Base-by-base conservation (phyloP, 2,329 filamentous ascomycete genomes). In the Rhinocladiella similis region DNA sequence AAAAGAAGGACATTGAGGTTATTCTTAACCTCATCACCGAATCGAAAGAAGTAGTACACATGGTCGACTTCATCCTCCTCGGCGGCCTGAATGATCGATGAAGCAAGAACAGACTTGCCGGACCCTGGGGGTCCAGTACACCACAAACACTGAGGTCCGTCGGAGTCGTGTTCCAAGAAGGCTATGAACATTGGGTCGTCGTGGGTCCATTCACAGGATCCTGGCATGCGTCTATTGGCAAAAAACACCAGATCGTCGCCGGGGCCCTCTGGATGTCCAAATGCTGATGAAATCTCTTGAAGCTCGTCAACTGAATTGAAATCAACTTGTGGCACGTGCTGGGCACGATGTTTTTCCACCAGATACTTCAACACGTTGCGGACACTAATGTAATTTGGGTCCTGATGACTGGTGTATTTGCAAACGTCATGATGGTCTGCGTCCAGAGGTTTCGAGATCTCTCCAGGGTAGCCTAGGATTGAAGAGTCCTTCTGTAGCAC, bases 401-500 rank as follows among this genome's bases (percentile, higher is more conserved):
- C 68, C 4, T 47, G 14, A 5, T 27, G 54, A 43, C 47, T 63
- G 4, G 49, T 25, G 57, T 61, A 73, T 49, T 70, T 72, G 61
- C 66, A 68, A 6, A 73, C 64, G 12, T 29, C 27, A 18, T 67
- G 66, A 53, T 72, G 70, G 55, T 70, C 65, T 7, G 69, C 69
- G 57, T 70, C 59, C 38, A 80, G 61, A 3, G 69, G 58, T 43
- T 65, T 71, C 1, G 72, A 72, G 1, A 66, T 67, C 60, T 79
- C 77, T 3, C 66, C 66, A 0, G 69, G 70, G 54, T 77, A 78
- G 0, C 75, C 76, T 2, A 79, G 68, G 0, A 72, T 66, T 0
- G 76, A 69, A 0, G 76, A 77, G 4, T 77, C 72, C 9, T 70
- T 71, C 12, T 75, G 67, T 2, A 78, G 36, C 2, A 53, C 38